A percentile compares a stretch with the other conserved stretches of the same genome.
Conservation (phyloP, 2,329 filamentous ascomycete genomes). For the Lasiodiplodia theobromae region DNA sequence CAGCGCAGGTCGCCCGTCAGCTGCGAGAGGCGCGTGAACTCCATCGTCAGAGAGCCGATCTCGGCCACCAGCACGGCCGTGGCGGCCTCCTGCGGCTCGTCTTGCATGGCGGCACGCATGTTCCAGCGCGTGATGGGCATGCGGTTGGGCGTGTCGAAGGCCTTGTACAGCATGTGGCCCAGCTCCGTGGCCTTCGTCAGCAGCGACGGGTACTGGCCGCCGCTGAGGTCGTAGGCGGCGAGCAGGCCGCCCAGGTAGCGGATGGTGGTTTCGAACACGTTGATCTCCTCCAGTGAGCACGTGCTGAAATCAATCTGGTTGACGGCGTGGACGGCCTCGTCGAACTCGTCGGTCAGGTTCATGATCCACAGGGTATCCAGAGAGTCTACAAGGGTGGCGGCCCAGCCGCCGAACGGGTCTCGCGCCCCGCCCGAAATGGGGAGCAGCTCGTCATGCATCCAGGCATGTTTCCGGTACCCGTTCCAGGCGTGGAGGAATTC, state of each 20-base stretch:
- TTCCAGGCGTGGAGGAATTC: slow-evolving; percentile 54
- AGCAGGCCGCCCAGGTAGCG: slow-evolving; percentile 48
- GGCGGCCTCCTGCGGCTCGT: slow-evolving; percentile 49
- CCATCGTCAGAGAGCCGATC: slow-evolving; percentile 54
- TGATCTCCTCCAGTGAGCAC: slow-evolving; percentile 49
- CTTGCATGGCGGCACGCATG: slow-evolving; percentile 36
- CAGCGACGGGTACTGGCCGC: slow-evolving; percentile 39
- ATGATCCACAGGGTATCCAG: slow-evolving; percentile 57
- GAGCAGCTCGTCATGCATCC: slow-evolving; percentile 55
- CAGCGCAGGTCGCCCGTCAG: slow-evolving; percentile 45
- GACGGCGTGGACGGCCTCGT: slow-evolving; percentile 54
- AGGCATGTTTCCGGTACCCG: slow-evolving; percentile 53
- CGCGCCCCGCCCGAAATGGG: slow-evolving; percentile 48
- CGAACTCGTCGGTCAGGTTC: slow-evolving; percentile 56
- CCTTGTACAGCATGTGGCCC: slow-evolving; percentile 54
- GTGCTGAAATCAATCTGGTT: slow-evolving; percentile 54
- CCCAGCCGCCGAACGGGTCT: slow-evolving; percentile 58
- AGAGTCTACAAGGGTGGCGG: slow-evolving; percentile 55
- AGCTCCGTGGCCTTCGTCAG: slow-evolving; percentile 48
- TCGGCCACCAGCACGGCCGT: slow-evolving; percentile 54
- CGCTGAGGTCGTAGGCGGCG: slow-evolving; percentile 47
- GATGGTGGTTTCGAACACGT: slow-evolving; percentile 61
- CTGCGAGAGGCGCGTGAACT: slow-evolving; percentile 48
- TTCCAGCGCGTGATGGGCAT: slow-evolving; percentile 55
- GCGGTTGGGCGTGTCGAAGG: slow-evolving; percentile 55